phyloP scores from a whole-genome alignment of 1,139 yeast genomes.

The Yamadazyma pseudoaaseri region DNA sequence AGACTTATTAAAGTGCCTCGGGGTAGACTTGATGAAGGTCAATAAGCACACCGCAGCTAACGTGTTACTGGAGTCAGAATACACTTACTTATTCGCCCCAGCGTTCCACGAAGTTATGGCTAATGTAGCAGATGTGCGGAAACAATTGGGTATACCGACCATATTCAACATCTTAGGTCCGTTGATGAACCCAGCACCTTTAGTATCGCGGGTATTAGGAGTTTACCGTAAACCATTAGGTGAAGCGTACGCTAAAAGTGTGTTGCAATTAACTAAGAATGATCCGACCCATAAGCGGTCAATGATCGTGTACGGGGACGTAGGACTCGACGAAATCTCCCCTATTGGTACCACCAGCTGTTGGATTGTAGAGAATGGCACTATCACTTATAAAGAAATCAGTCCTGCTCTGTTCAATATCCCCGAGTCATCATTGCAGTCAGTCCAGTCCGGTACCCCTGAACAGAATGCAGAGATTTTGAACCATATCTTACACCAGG shows the following conservation, averaged over 20 bases:
- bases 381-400: constrained; percentile 32
- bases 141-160: constrained; percentile 81
- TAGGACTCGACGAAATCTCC: constrained; percentile 90
- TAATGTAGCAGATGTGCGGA: constrained; percentile 73
- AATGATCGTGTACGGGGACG: constrained; percentile 88
- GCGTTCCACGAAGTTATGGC: constrained; percentile 95
- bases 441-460: constrained; percentile 85
- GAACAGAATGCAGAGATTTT: constrained; percentile 72
- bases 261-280: constrained; percentile 46
- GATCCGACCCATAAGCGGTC: constrained; percentile 55
- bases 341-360: constrained; percentile 79
- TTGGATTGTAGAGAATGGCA: constrained; percentile 66
- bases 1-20: constrained; percentile 73
- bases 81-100: constrained; percentile 88
- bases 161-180: constrained; percentile 95
- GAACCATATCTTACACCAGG: constrained; percentile 54
- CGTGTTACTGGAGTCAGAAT: constrained; percentile 54
- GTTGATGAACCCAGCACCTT: constrained; percentile 83
- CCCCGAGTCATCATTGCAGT: constrained; percentile 63
- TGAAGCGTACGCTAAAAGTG: constrained; percentile 79
- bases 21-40: constrained; percentile 73
- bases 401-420: constrained; percentile 78
- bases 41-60: constrained; percentile 62
- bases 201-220: constrained; percentile 81
- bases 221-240: constrained; percentile 82